Percentiles rank a stretch among this genome's conserved stretches.
phyloP scores from a whole-genome alignment of 768 basidiomycete species.

The Filobasidium floriforme region DNA sequence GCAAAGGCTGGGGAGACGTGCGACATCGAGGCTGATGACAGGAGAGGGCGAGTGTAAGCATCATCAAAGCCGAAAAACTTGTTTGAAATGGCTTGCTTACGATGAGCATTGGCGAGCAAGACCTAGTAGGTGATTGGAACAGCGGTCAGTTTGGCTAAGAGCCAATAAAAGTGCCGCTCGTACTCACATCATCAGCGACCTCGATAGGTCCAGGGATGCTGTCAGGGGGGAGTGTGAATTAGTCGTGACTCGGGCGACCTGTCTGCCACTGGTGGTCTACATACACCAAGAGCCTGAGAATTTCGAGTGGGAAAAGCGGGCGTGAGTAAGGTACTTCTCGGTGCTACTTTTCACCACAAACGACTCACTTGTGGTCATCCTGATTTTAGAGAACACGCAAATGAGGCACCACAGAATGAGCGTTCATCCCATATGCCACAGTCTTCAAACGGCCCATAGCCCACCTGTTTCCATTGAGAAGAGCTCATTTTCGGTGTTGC shows the following conservation, averaged over 20 bases:
- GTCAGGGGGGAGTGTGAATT: background rate
- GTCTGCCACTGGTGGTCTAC: too few relatives aligned
- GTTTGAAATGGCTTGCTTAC: constrained; percentile 36
- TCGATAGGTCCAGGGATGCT: constrained; percentile 53
- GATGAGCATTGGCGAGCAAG: constrained; percentile 86
- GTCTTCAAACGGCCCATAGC: background rate
- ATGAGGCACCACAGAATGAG: background rate
- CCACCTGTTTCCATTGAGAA: constrained; percentile 6
- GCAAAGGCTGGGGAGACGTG: constrained; percentile 86
- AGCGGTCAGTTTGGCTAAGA: background rate
- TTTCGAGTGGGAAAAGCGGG: background rate
- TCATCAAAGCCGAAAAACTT: background rate
- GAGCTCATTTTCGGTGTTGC: background rate
- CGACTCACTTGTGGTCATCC: constrained; percentile 19
- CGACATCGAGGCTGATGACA: constrained; percentile 46
- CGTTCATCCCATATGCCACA: constrained; percentile 10
- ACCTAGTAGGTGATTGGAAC: constrained; percentile 50
- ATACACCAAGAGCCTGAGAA: constrained; percentile 18
- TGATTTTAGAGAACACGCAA: background rate
- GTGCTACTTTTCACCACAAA: background rate
- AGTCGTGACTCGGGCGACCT: too few relatives aligned
- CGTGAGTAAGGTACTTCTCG: background rate
- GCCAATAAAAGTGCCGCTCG: background rate
- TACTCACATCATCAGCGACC: constrained; percentile 55
- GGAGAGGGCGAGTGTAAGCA: constrained; percentile 20